Evolutionary conservation across 768 basidiomycete genomes (phyloP).

Genomic region (Suillus ampliporus): DNA sequence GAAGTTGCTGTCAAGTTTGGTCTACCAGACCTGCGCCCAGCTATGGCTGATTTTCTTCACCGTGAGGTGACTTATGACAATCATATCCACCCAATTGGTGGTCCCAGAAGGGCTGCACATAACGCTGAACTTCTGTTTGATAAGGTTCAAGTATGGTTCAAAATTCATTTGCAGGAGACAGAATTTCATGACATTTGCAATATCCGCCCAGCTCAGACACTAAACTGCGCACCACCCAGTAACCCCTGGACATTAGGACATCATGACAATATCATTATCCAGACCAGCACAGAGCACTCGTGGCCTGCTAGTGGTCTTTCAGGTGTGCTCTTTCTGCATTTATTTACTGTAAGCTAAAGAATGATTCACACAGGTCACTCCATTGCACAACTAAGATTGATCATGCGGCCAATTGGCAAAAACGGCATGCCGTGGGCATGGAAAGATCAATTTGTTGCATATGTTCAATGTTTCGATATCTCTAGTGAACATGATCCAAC

Average conservation of each 20-base stretch:
- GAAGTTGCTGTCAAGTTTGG: conserved; percentile 26
- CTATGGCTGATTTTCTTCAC: conserved; percentile 15
- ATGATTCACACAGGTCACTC: conserved; percentile 4
- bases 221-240: conserved; percentile 1
- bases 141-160: too few relatives aligned
- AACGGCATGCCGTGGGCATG: too few relatives aligned
- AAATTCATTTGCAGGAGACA: conserved; percentile 12
- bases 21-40: conserved; percentile 32
- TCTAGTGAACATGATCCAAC: conserved; percentile 23
- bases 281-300: neutral
- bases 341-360: too few relatives aligned
- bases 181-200: neutral
- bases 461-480: conserved; percentile 32
- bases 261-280: neutral
- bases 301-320: conserved; percentile 10
- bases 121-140: too few relatives aligned
- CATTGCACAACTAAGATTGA: conserved; percentile 7
- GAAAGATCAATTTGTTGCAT: conserved; percentile 25
- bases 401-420: conserved; percentile 3
- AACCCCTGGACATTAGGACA: neutral
- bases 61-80: too few relatives aligned
- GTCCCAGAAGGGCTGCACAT: too few relatives aligned
- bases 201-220: conserved; percentile 4
- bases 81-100: too few relatives aligned
- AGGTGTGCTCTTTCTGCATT: neutral